A percentile compares a stretch with the other conserved stretches of the same genome.
phyloP scores from a whole-genome alignment of 2,329 filamentous ascomycete genomes.

The Colletotrichum brevisporum region DNA sequence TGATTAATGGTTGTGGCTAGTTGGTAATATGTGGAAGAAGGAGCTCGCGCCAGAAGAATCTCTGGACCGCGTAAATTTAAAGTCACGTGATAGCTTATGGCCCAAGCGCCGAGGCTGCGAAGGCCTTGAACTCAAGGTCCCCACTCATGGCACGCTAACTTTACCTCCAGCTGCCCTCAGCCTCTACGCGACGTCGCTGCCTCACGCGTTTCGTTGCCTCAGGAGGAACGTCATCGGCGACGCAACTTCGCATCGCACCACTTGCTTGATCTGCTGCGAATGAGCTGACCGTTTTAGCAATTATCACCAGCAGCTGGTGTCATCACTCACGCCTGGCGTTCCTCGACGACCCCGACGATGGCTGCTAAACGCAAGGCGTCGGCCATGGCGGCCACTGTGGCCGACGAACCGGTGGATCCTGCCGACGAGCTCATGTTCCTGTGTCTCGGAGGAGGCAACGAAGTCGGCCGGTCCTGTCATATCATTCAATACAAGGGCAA shows the following conservation, averaged over 20 bases:
- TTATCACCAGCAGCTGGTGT: constrained; percentile 7
- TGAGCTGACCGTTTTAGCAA: constrained; percentile 25
- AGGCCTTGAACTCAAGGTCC: not conserved
- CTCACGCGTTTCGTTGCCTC: not conserved
- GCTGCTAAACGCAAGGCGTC: constrained; percentile 92
- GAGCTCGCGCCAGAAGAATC: constrained; percentile 27
- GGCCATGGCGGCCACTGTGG: constrained; percentile 72
- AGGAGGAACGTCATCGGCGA: constrained; percentile 2
- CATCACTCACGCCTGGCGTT: constrained; percentile 2
- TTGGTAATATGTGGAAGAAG: constrained; percentile 38
- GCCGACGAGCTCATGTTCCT: constrained; percentile 95
- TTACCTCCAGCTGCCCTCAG: constrained; percentile 8
- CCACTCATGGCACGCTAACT: not conserved
- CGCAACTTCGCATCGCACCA: not conserved
- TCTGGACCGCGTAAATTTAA: constrained; percentile 48
- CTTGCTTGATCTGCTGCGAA: constrained; percentile 1
- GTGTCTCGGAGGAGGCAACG: constrained; percentile 94
- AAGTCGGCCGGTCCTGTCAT: constrained; percentile 96
- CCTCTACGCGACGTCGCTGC: constrained; percentile 29
- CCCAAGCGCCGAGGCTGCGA: constrained; percentile 32
- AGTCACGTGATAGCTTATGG: constrained; percentile 55
- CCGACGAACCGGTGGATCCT: constrained; percentile 90
- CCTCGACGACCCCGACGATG: constrained; percentile 66
- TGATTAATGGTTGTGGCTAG: constrained; percentile 13
- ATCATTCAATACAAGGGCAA: constrained; percentile 99